Evolutionary conservation across 2,329 filamentous ascomycete genomes (phyloP), one percentile per base, ranked within the genome.

Genomic region (Aspergillus novoparasiticus): DNA sequence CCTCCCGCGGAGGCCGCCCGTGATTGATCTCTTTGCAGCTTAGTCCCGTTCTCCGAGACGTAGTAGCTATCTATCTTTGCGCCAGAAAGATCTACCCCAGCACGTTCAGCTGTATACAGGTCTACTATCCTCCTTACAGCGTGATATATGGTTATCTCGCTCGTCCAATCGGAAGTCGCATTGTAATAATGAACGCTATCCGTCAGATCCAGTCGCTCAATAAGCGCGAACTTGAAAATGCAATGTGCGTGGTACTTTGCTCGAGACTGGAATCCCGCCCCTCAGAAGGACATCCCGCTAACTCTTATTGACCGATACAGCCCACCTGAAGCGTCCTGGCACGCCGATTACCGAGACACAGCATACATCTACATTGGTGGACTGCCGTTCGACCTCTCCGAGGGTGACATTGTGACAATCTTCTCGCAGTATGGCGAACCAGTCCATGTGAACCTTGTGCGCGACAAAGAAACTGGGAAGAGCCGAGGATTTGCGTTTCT

Each of bases 401-500:
- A 99, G 82, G 96, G 96, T 79, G 95, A 99, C 79, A 86, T 99
- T 66, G 88, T 98, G 69, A 94, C 94, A 12, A 96, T 99, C 64
- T 99, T 98, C 83, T 97, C 93, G 8, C 95, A 99, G 78, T 99
- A 90, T 75, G 95, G 95, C 71, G 94, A 98, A 75, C 96, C 96
- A 2, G 92, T 94, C 3, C 96, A 94, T 79, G 85, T 99, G 63
- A 96, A 97, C 72, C 87, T 99, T 14, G 89, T 90, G 55, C 92
- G 95, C 73, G 95, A 99, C 83, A 95, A 95, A 75, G 96, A 98
- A 76, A 96, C 94, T 0, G 95, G 95, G 65, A 97, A 97, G 80
- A 96, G 92, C 65, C 91, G 90, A 69, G 95, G 95, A 0, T 99
- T 98, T 75, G 93, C 91, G 3, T 99, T 96, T 85, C 85, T 99